phyloP scores from a whole-genome alignment of 768 basidiomycete genomes.

The Psilocybe cubensis region DNA sequence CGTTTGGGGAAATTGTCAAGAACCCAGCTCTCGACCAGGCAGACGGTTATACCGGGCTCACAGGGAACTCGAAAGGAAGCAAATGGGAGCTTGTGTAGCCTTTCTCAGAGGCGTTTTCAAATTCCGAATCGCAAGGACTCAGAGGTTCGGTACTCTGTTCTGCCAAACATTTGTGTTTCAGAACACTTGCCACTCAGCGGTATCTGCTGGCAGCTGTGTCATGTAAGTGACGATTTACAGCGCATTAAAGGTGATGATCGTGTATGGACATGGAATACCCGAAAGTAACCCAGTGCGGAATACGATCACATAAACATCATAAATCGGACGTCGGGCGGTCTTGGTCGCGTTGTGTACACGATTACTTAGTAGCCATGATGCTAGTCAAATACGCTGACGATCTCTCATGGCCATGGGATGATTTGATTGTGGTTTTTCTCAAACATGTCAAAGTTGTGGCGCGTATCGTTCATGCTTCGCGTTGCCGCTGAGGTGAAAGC shows the following conservation, averaged over 20 bases:
- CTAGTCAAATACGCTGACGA: not conserved
- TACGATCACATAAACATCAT: not conserved
- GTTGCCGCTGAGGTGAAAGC: not conserved
- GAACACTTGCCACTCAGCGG: not conserved
- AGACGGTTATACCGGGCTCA: slow-evolving; percentile 2
- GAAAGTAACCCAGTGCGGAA: no score
- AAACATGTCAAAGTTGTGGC: not conserved
- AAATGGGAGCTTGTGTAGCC: not conserved
- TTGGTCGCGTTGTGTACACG: not conserved
- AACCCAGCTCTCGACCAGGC: not conserved
- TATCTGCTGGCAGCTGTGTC: no score
- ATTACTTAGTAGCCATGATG: not conserved
- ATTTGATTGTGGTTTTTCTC: not conserved
- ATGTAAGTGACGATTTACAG: not conserved
- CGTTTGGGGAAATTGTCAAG: slow-evolving; percentile 5
- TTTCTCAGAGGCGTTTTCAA: slow-evolving; percentile 1
- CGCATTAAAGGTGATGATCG: not conserved
- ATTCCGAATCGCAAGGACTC: slow-evolving; percentile 1
- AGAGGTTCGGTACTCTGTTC: not conserved
- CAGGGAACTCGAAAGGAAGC: slow-evolving; percentile 5
- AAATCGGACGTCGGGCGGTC: not conserved
- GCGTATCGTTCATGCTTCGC: not conserved
- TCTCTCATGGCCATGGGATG: not conserved
- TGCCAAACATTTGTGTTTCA: not conserved
- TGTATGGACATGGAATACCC: not conserved